Evolutionary conservation across 177 flowering plant genomes (phyloP).

Genomic region (Vitis hybrid): DNA sequence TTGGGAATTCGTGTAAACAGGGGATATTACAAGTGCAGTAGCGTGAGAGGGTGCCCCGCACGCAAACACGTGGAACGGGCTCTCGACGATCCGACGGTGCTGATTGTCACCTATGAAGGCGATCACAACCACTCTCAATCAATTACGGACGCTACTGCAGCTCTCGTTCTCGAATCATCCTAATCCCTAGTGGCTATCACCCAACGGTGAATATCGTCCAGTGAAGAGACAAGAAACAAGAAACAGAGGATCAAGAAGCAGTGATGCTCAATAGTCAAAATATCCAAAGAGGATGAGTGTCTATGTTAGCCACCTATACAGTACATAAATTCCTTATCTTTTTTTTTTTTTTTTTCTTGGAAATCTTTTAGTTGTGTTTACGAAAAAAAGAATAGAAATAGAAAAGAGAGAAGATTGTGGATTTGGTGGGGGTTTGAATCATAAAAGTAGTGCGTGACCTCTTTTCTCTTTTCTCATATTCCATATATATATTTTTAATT

Average conservation of each 20-base stretch:
- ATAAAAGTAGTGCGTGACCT: constrained; percentile 18
- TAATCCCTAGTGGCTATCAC: constrained; percentile 11
- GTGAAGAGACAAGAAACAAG: neutral
- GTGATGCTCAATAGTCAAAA: constrained; percentile 11
- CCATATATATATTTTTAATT: neutral
- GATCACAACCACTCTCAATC: constrained; percentile 71
- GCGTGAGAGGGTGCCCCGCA: constrained; percentile 87
- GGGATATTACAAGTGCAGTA: constrained; percentile 93
- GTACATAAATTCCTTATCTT: constrained; percentile 16
- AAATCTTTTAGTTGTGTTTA: neutral
- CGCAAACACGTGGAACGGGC: constrained; percentile 90
- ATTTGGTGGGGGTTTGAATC: constrained; percentile 30
- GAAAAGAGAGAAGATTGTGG: constrained; percentile 9
- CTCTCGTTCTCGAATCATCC: constrained; percentile 57
- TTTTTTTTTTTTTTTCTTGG: neutral
- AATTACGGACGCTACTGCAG: constrained; percentile 22
- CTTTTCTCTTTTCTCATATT: neutral
- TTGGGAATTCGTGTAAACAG: constrained; percentile 24
- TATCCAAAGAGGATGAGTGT: constrained; percentile 17
- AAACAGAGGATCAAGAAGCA: neutral
- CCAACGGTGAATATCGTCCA: neutral
- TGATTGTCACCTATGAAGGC: constrained; percentile 88
- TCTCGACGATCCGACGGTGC: constrained; percentile 72
- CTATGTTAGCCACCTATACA: constrained; percentile 5
- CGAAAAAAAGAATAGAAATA: constrained; percentile 2